Evolutionary conservation across 78 protist genomes (phyloP).

Genomic region (Pigoraptor vietnamica): DNA sequence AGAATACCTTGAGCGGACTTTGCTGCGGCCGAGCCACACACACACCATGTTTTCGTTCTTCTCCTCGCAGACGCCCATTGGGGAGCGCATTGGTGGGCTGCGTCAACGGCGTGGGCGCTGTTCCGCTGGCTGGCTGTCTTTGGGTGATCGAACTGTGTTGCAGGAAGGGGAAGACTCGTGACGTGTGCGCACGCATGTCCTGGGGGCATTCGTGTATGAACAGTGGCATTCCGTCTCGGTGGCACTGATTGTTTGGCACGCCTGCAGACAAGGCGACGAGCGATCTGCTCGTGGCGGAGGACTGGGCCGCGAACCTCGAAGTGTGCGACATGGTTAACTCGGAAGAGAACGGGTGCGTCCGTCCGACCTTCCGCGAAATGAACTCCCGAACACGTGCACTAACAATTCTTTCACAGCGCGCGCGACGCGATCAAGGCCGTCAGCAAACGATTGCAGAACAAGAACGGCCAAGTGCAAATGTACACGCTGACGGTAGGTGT

Average conservation of each 20-base stretch:
- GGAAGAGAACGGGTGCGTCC: conserved; percentile 2
- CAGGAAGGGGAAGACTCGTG: too few relatives aligned
- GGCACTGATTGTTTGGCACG: too few relatives aligned
- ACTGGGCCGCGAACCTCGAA: conserved; percentile 2
- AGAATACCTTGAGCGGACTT: too few relatives aligned
- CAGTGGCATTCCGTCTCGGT: too few relatives aligned
- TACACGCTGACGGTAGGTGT: not conserved
- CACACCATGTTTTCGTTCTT: not conserved
- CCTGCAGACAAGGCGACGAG: conserved; percentile 15
- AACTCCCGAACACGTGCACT: too few relatives aligned
- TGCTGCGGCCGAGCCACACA: too few relatives aligned
- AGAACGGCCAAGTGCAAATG: not conserved
- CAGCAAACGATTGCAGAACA: not conserved
- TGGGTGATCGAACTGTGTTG: too few relatives aligned
- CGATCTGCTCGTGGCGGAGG: conserved; percentile 13
- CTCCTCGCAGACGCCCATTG: not conserved
- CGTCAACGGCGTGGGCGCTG: too few relatives aligned
- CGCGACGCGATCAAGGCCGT: conserved; percentile 6
- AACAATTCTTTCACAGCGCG: too few relatives aligned
- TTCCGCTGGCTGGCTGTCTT: too few relatives aligned
- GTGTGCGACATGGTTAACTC: conserved; percentile 7
- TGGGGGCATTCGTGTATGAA: too few relatives aligned
- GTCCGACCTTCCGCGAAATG: not conserved
- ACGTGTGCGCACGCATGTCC: too few relatives aligned
- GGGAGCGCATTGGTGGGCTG: not conserved